Conservation (phyloP, 305 asterid species). For the Fraxinus angustifolia region DNA sequence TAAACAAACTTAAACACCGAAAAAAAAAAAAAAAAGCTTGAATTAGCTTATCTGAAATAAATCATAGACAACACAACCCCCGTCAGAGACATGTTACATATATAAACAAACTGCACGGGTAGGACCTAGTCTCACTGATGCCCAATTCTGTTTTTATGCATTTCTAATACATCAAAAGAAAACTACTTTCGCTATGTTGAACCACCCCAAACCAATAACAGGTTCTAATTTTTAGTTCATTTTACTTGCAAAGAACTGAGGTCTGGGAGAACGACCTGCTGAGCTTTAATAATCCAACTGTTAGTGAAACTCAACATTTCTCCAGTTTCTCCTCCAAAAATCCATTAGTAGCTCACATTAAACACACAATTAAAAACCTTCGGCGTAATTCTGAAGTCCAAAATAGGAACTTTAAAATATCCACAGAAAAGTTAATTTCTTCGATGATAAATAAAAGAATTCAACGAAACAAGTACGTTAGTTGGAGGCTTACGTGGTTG, state of each 20-base stretch:
- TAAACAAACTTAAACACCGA: not conserved
- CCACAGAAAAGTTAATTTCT: not conserved
- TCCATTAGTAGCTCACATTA: not conserved
- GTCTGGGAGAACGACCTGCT: not conserved
- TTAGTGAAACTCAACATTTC: not conserved
- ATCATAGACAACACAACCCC: not conserved
- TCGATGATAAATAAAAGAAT: not conserved
- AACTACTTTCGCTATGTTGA: not conserved
- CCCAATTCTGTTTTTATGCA: not conserved
- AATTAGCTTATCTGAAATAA: not conserved
- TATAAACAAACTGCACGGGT: not conserved
- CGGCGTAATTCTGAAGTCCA: not conserved
- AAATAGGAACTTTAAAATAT: not conserved
- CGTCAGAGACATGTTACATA: not conserved
- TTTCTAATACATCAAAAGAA: not conserved
- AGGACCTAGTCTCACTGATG: not conserved
- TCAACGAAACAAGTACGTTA: not conserved
- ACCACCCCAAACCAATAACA: not conserved
- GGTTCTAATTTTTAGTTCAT: not conserved
- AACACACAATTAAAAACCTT: not conserved
- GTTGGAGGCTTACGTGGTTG: not conserved
- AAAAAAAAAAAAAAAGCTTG: not conserved
- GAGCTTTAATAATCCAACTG: not conserved
- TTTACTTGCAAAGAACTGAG: not conserved
- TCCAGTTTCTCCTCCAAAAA: not conserved